Base-by-base conservation (phyloP, 805 yeast genomes). In the Wickerhamiella vanderwaltii region DNA sequence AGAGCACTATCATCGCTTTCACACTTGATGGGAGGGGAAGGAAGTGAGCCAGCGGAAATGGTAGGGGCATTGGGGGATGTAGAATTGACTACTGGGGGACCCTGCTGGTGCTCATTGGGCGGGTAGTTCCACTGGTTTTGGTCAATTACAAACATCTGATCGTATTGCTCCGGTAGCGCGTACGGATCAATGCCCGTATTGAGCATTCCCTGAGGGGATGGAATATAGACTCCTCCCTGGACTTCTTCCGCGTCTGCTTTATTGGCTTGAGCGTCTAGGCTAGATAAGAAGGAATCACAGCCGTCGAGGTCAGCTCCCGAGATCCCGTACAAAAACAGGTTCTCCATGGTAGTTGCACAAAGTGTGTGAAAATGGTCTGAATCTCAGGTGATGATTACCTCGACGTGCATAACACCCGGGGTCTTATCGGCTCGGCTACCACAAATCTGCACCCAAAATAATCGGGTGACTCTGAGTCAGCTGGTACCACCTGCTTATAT, bases 141-240 rank as follows among this genome's bases (percentile, higher is more conserved):
- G 38, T 26, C 35, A 12, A 43, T 9, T 4, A 30, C 19, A 22
- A 37, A 37, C 35, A 35, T 29, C 19, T 43, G 41, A 13, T 36
- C 42, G 28, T 29, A 43, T 29, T 29, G 35, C 9, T 31, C 35
- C n/a, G 18, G 18, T 5, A 16, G 29, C 15, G 32, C 34, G 16
- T 32, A 43, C 11, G 46, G 46, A n/a, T 43, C 46, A n/a, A 30
- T 29, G 5, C 35, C 39, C 11, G 46, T 29, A 24, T 39, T 29
- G 31, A 43, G 39, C 43, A 43, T 43, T 5, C 37, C 37, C 34
- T 43, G 46, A 3, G 46, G 46, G 6, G 39, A 32, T 6, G 46
- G 43, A 9, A 43, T 34, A 29, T 23, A 43, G 3, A 39, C 29
- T 24, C 34, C 25, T 23, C 24, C 17, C 28, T 38, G 13, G 17